phyloP scores from a whole-genome alignment of 2,329 filamentous ascomycete genomes.

The Aspergillus awamori region DNA sequence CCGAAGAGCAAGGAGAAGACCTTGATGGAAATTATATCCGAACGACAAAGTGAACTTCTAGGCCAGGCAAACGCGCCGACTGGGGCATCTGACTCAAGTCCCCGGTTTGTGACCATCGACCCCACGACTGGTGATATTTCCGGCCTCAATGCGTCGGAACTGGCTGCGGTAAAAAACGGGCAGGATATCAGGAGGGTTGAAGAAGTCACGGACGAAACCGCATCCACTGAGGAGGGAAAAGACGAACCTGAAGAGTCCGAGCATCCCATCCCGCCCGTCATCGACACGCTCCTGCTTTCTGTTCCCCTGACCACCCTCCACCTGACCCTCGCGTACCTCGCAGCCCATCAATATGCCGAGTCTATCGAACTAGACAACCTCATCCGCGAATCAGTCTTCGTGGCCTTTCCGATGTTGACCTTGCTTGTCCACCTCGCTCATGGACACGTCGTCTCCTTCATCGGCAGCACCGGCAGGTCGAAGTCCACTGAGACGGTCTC shows the following conservation, averaged over 20 bases:
- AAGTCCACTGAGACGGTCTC: slow-evolving; percentile 19
- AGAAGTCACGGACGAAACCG: slow-evolving; percentile 8
- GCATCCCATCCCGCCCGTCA: slow-evolving; percentile 38
- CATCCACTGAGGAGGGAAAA: neutral
- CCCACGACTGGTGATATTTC: slow-evolving; percentile 25
- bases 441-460: slow-evolving; percentile 46
- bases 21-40: slow-evolving; percentile 49
- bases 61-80: slow-evolving; percentile 11
- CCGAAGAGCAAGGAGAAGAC: slow-evolving; percentile 37
- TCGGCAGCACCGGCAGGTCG: slow-evolving; percentile 10
- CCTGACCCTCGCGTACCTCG: slow-evolving; percentile 49
- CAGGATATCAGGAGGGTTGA: neutral
- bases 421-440: slow-evolving; percentile 50
- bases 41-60: slow-evolving; percentile 43
- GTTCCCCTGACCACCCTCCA: slow-evolving; percentile 48
- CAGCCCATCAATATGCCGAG: slow-evolving; percentile 52
- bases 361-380: slow-evolving; percentile 36
- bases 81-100: neutral
- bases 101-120: slow-evolving; percentile 40
- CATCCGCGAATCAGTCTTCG: slow-evolving; percentile 39
- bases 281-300: slow-evolving; percentile 49
- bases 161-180: slow-evolving; percentile 21
- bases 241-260: slow-evolving; percentile 12
- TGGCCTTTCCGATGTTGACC: slow-evolving; percentile 47
- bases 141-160: slow-evolving; percentile 28